phyloP scores from a whole-genome alignment of 2,329 filamentous ascomycete species.

The Akanthomyces dipterigenus region DNA sequence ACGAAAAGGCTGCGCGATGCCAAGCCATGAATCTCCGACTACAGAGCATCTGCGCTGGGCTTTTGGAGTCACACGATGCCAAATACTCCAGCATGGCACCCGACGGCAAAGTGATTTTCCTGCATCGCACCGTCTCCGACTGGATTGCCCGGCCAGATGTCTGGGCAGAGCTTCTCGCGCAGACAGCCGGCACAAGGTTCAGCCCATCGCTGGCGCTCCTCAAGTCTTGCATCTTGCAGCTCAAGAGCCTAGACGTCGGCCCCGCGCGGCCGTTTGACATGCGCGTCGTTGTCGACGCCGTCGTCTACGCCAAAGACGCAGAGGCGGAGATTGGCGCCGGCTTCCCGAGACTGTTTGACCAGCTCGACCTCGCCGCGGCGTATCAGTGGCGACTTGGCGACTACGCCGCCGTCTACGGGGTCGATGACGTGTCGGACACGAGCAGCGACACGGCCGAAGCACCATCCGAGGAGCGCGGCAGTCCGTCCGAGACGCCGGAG shows the following conservation, averaged over 20 bases:
- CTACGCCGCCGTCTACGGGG: background rate
- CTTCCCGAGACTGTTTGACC: background rate
- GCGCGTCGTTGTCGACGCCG: background rate
- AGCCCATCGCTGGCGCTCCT: slow-evolving; percentile 1
- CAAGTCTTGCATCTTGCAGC: background rate
- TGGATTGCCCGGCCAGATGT: background rate
- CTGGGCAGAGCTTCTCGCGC: background rate
- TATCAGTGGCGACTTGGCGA: slow-evolving; percentile 4
- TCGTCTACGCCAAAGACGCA: background rate
- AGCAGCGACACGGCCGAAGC: background rate
- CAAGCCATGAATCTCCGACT: background rate
- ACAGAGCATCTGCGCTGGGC: background rate
- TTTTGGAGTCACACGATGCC: background rate
- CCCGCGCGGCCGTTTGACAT: background rate
- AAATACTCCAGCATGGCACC: slow-evolving; percentile 3
- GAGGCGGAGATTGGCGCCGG: background rate
- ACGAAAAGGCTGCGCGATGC: background rate
- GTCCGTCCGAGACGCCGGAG: background rate
- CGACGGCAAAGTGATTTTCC: background rate
- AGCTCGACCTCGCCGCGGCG: background rate
- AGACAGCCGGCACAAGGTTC: background rate
- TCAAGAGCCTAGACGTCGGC: background rate
- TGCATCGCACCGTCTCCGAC: slow-evolving; percentile 8
- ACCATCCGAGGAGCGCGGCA: background rate
- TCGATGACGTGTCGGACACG: background rate